A percentile compares a stretch with the other conserved stretches of the same genome.
phyloP scores from a whole-genome alignment of 257 asterid species.

The Eustoma russellianum region DNA sequence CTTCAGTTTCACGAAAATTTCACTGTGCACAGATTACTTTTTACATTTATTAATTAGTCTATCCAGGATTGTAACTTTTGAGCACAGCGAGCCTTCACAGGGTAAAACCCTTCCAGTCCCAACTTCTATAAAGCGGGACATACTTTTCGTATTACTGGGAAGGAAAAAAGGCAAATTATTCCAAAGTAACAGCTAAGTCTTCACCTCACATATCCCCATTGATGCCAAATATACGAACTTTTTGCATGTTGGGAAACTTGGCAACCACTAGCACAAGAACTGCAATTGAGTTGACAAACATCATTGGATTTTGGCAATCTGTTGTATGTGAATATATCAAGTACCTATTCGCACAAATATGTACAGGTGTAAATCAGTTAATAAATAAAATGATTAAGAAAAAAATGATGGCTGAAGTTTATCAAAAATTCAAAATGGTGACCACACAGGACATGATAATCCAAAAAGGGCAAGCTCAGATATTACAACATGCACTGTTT shows the following conservation, averaged over 20 bases:
- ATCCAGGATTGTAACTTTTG: not conserved
- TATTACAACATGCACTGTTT: no score
- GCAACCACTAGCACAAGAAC: slow-evolving; percentile 68
- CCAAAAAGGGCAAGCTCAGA: no score
- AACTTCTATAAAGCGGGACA: slow-evolving; percentile 33
- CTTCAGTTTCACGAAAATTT: not conserved
- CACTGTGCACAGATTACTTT: slow-evolving; percentile 17
- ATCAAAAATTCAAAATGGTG: not conserved
- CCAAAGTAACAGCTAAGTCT: slow-evolving; percentile 9
- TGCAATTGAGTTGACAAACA: slow-evolving; percentile 63
- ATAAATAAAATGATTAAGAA: no score
- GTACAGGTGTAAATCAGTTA: no score
- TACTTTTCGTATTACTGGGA: slow-evolving; percentile 17
- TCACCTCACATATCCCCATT: slow-evolving; percentile 53
- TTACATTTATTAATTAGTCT: slow-evolving; percentile 32
- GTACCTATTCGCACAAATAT: slow-evolving; percentile 33
- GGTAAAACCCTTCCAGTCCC: slow-evolving; percentile 1
- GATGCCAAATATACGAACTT: slow-evolving; percentile 81
- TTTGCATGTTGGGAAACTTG: slow-evolving; percentile 89
- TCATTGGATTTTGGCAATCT: slow-evolving; percentile 76
- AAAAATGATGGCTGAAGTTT: not conserved
- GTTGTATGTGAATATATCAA: slow-evolving; percentile 85
- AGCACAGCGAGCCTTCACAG: no score
- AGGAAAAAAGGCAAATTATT: slow-evolving; percentile 3
- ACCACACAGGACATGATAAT: no score